Evolutionary conservation across 352 stramenopile species (phyloP), one percentile per base, ranked within the genome.

Genomic region (Pythium scleroteichum): DNA sequence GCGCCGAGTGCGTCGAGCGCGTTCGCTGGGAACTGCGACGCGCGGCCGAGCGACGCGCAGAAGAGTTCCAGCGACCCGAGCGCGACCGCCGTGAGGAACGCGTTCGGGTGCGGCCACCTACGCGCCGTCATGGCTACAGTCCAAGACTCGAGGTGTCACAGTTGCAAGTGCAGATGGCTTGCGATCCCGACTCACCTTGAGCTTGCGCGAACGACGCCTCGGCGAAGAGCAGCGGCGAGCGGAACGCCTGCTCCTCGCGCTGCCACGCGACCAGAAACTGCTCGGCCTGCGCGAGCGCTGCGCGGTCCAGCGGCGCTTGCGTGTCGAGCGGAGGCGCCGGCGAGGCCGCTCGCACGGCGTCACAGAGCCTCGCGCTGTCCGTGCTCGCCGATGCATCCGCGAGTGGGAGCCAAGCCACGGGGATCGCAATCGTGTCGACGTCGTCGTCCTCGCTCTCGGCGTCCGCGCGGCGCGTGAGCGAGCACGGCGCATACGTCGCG

Each of bases 131-230:
- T 46, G 32, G 48, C 62, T 52, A n/a, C 32, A 20, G 29, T 35
- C 29, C 29, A 10, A 35, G 29, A 35, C 10, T 10, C 10, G 29
- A 35, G 10, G 29, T 35, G 29, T 35, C 29, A 35, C 27, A 38
- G 59, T 50, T 27, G 20, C 22, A 53, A 4, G 27, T 53, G 49
- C 29, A 58, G 52, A 52, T 59, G 19, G 45, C 16, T 6, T 19
- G 20, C 7, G 10, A 5, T 35, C 5, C 5, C 29, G 29, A 46
- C 16, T 17, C 16, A 84, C 78, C 72, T 79, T 83, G 85, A 1
- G 77, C 77, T 20, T 87, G 78, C 2, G 72, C 71, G 40, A 87
- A 87, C 3, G 69, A 76, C 4, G 79, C 72, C 56, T 90, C 81
- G 17, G 75, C 86, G 51, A 86, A 88, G 1, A 90, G 59, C 16